These are phyloP conservation scores for Pholiota molesta DNA, from an alignment of 768 basidiomycete species.

Conservation along the genomic window DNA sequence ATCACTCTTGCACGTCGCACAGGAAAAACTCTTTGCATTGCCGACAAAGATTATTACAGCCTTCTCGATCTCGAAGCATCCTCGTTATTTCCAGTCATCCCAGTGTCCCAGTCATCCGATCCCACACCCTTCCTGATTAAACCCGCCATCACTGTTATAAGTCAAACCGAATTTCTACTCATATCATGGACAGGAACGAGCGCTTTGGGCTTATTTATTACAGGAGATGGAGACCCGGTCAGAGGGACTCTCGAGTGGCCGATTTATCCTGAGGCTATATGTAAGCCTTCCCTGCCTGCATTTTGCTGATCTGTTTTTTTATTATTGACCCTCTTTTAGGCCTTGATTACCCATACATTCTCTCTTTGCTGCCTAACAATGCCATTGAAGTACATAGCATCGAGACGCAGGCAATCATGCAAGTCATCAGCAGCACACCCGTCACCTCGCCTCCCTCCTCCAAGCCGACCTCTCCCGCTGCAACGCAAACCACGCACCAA, in stretches of 20 bases:
- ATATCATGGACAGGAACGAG: constrained; percentile 82
- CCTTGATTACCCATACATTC: constrained; percentile 81
- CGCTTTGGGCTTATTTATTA: constrained; percentile 88
- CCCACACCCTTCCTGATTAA: constrained; percentile 45
- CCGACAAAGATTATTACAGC: constrained; percentile 73
- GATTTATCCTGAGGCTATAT: constrained; percentile 72
- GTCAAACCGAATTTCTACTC: constrained; percentile 81
- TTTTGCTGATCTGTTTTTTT: constrained; percentile 2
- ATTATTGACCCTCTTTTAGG: constrained; percentile 45
- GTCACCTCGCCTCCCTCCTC: constrained; percentile 24
- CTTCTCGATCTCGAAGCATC: constrained; percentile 78
- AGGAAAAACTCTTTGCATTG: constrained; percentile 70
- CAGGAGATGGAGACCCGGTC: constrained; percentile 82
- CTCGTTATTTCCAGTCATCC: constrained; percentile 72
- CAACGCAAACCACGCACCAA: constrained; percentile 14
- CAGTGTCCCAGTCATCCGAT: constrained; percentile 70
- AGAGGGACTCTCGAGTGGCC: constrained; percentile 90
- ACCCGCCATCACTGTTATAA: constrained; percentile 76
- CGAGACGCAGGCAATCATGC: constrained; percentile 71
- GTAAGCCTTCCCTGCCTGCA: constrained; percentile 48
- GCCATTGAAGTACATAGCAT: constrained; percentile 83
- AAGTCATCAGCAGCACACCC: constrained; percentile 63
- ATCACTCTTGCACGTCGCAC: constrained; percentile 58
- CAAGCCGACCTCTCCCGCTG: constrained; percentile 21
- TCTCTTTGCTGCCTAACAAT: constrained; percentile 76